phyloP scores from a whole-genome alignment of 1,139 yeast species.

The Taphrina wiesneri region DNA sequence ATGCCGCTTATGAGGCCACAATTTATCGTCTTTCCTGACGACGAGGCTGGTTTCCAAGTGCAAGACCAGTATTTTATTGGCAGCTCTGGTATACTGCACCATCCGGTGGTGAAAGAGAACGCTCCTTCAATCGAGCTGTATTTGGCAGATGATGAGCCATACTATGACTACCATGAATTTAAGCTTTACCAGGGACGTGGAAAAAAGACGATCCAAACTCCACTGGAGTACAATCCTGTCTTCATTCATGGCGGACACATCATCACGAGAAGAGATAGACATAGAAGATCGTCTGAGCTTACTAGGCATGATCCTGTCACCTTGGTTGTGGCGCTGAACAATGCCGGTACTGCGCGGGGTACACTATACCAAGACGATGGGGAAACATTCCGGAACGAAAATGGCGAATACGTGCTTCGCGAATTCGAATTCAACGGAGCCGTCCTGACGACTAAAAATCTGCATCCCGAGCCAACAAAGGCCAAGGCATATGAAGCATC shows the following conservation, averaged over 20 bases:
- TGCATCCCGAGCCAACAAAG: constrained; percentile 38
- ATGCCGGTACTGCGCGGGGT: constrained; percentile 56
- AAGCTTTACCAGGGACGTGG: constrained; percentile 49
- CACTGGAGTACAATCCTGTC: constrained; percentile 68
- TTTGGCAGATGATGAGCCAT: constrained; percentile 62
- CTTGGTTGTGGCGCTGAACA: constrained; percentile 61
- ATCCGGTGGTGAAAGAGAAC: constrained; percentile 72
- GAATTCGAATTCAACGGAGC: constrained; percentile 40
- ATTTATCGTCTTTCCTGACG: constrained; percentile 63
- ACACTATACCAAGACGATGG: constrained; percentile 83
- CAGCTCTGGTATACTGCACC: constrained; percentile 68
- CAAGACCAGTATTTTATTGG: constrained; percentile 88
- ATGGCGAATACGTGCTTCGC: constrained; percentile 54
- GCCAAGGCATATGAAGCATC: constrained; percentile 42
- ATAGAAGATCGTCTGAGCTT: constrained; percentile 74
- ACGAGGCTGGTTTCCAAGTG: constrained; percentile 55
- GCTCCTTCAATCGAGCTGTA: constrained; percentile 53
- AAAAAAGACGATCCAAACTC: constrained; percentile 51
- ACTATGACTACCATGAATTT: constrained; percentile 61
- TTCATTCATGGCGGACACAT: constrained; percentile 77
- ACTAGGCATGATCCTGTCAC: constrained; percentile 86
- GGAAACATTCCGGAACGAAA: constrained; percentile 61
- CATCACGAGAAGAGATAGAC: constrained; percentile 65
- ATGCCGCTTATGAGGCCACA: constrained; percentile 72
- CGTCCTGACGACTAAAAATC: constrained; percentile 37